phyloP scores from a whole-genome alignment of 176 grass and related monocot species.

The Areca catechu region DNA sequence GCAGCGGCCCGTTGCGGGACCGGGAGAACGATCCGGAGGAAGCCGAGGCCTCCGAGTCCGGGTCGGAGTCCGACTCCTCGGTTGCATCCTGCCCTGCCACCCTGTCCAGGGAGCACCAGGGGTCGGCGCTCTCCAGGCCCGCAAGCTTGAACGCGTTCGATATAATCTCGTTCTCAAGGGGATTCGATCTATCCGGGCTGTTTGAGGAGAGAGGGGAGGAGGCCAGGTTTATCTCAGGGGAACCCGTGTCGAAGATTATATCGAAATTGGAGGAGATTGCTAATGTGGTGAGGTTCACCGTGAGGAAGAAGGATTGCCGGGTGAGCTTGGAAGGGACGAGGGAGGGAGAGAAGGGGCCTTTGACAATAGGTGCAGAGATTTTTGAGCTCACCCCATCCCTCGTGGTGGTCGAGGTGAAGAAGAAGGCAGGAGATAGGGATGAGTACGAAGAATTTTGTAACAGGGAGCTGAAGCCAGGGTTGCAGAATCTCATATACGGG shows the following conservation, averaged over 20 bases:
- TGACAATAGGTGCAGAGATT: constrained; percentile 85
- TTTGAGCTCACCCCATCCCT: constrained; percentile 83
- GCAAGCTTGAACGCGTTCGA: constrained; percentile 89
- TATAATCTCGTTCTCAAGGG: constrained; percentile 88
- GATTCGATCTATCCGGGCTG: constrained; percentile 80
- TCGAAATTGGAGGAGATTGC: constrained; percentile 89
- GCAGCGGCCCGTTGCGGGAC: not conserved
- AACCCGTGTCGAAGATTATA: constrained; percentile 56
- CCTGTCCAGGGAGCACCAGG: constrained; percentile 39
- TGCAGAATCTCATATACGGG: constrained; percentile 59
- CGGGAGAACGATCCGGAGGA: constrained; percentile 13
- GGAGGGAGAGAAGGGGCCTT: constrained; percentile 74
- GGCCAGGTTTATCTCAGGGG: constrained; percentile 65
- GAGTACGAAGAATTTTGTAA: constrained; percentile 92
- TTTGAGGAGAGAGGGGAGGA: constrained; percentile 84
- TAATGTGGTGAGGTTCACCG: constrained; percentile 53
- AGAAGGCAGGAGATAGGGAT: constrained; percentile 67
- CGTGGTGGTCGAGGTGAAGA: constrained; percentile 90
- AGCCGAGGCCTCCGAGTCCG: constrained; percentile 45
- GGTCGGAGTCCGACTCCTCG: constrained; percentile 83
- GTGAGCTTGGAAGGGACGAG: constrained; percentile 88
- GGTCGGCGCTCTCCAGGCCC: constrained; percentile 47
- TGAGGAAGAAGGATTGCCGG: constrained; percentile 77
- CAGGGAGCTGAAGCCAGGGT: constrained; percentile 82
- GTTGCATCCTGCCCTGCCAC: constrained; percentile 87